Conservation (phyloP, 2,329 filamentous ascomycete species). For the Apiospora hydei region DNA sequence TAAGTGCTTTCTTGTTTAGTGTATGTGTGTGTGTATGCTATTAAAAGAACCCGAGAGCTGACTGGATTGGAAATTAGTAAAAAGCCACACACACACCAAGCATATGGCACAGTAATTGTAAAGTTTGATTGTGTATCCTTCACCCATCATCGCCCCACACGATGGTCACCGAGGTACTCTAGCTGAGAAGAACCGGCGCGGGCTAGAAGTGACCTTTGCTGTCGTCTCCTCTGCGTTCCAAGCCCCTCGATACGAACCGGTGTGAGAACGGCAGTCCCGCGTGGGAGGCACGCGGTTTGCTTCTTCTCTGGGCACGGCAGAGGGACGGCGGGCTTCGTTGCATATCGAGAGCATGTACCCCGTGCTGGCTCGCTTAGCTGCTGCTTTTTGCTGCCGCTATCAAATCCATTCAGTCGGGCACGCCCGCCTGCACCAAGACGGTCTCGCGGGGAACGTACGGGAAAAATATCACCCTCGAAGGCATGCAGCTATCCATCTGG, state of each 20-base stretch:
- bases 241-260: conserved; percentile 16
- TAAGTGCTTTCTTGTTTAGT: background rate
- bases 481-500: background rate
- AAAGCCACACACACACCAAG: conserved; percentile 4
- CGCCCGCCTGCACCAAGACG: background rate
- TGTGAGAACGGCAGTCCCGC: background rate
- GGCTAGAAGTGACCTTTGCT: background rate
- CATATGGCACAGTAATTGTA: conserved; percentile 4
- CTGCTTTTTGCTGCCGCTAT: conserved; percentile 15
- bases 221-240: background rate
- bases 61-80: conserved; percentile 7
- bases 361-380: background rate
- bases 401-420: conserved; percentile 14
- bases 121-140: conserved; percentile 8
- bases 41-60: conserved; percentile 8
- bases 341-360: conserved; percentile 7
- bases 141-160: conserved; percentile 7
- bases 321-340: background rate
- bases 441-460: conserved; percentile 8
- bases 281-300: background rate
- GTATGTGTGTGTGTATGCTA: background rate
- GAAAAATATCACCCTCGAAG: background rate
- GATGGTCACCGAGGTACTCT: background rate
- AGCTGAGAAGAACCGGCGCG: background rate
- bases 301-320: conserved; percentile 14